A percentile compares a stretch with the other conserved stretches of the same genome.
phyloP scores from a whole-genome alignment of 73 alveolate genomes.

The Uronychia setigera region DNA sequence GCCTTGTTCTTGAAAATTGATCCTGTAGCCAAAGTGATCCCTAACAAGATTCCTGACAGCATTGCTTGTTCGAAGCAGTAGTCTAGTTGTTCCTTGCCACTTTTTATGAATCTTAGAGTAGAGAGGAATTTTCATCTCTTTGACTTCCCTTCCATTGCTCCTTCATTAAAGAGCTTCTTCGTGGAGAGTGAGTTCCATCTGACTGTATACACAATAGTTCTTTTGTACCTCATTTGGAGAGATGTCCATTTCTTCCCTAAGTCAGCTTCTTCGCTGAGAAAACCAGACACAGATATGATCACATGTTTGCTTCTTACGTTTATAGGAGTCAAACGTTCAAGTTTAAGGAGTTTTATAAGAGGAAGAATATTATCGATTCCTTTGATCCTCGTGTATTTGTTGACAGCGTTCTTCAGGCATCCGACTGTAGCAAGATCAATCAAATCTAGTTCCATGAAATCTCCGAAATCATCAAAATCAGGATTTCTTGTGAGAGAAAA shows the following conservation, averaged over 20 bases:
- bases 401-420: background rate
- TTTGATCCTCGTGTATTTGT: background rate
- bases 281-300: constrained; percentile 6
- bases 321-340: background rate
- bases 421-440: background rate
- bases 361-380: background rate
- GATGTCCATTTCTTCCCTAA: constrained; percentile 5
- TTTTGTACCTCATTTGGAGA: background rate
- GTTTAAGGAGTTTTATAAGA: background rate
- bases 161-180: background rate
- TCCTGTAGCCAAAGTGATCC: background rate
- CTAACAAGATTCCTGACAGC: constrained; percentile 1
- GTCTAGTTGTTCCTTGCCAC: background rate
- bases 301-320: background rate
- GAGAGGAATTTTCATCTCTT: background rate
- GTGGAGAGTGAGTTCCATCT: constrained; percentile 1
- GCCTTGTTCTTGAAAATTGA: constrained; percentile 10
- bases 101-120: background rate
- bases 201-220: background rate
- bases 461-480: background rate
- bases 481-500: background rate
- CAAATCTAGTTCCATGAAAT: background rate
- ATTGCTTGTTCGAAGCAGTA: background rate
- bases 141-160: background rate
- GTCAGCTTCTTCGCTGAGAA: constrained; percentile 7